A percentile compares a stretch with the other conserved stretches of the same genome.
Evolutionary conservation across 371 early-diverging fungal species (phyloP).

Genomic region (Zychaea mexicana): DNA sequence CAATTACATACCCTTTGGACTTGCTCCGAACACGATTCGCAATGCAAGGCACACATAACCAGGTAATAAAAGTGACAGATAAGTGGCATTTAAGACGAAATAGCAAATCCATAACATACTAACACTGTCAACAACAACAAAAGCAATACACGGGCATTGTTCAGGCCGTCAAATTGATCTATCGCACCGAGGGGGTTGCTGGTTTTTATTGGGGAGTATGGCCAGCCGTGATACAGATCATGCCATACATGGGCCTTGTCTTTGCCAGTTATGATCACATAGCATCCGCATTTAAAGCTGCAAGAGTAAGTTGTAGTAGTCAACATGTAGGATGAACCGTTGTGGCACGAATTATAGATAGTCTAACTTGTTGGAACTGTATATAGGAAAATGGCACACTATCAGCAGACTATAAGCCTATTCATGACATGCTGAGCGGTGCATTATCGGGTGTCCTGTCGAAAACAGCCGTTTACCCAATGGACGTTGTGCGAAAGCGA

Average conservation of each 20-base stretch:
- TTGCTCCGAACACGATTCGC: conserved; percentile 92
- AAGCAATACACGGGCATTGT: conserved; percentile 65
- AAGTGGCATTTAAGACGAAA: too few species aligned
- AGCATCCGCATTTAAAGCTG: conserved; percentile 44
- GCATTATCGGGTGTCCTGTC: conserved; percentile 81
- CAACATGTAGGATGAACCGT: too few species aligned
- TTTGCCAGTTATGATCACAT: conserved; percentile 76
- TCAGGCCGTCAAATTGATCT: conserved; percentile 68
- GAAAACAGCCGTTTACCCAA: conserved; percentile 88
- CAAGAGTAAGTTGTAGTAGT: conserved; percentile 44
- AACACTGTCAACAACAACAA: background rate
- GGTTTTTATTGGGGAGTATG: conserved; percentile 91
- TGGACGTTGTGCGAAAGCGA: conserved; percentile 86
- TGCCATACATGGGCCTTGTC: conserved; percentile 92
- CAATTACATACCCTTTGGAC: conserved; percentile 91
- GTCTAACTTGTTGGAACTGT: too few species aligned
- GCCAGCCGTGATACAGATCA: conserved; percentile 84
- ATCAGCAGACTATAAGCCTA: conserved; percentile 28
- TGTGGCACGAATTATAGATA: too few species aligned
- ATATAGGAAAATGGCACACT: conserved; percentile 32
- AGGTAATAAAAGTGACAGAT: conserved; percentile 46
- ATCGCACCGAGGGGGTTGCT: conserved; percentile 66
- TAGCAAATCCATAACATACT: too few species aligned
- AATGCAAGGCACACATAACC: conserved; percentile 61
- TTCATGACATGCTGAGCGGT: conserved; percentile 79